Base-by-base conservation (phyloP, 768 basidiomycete species). In the Rhodosporidiobolus sp. region DNA sequence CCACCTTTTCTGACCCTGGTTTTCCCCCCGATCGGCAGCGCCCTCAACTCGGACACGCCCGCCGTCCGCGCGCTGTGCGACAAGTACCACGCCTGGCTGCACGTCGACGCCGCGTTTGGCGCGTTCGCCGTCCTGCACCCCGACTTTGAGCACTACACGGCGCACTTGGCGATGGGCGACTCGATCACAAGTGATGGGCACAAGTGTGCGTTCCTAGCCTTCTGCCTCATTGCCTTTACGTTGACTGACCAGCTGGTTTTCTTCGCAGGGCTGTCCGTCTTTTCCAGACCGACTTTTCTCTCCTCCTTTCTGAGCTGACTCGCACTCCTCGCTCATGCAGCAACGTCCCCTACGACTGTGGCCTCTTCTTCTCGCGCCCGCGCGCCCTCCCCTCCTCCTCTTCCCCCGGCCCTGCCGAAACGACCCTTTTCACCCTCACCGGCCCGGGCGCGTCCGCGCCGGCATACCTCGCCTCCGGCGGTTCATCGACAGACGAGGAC, bases 51-150 rank as follows among this genome's bases (percentile, higher is more conserved):
- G 9, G 76, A 80, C 28, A 73, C 83, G 35, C 77, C 67, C 16
- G 64, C 71, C 1, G 76, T 84, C 11, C 77, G 82, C 16, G 65
- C 59, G 22, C 76, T 84, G 24, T 83, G 82, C 62, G 81, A 80
- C 69, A 38, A 56, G 28, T 82, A 81, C 68, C 76, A 69, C 20
- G 82, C 82, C 0, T 84, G 83, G 83, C 70, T 85, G 6, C 83
- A 84, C 75, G 79, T 84, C 35, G 84, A 84, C 72, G 84, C 81
- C 16, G 84, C 84, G 6, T 85, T 85, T 63, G 83, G 82, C 11
- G 83, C 82, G 2, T 84, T 84, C 54, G 83, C 81, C 1, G 75
- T 78, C 16, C 67, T 83, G 1, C 77, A 82, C 58, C 82, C 83
- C 20, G 80, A 81, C 22, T 75, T 82, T 38, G 53, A 63, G 14